Base-by-base conservation (phyloP, 1,139 yeast genomes). In the Yamadazyma kanchanaburiensis region DNA sequence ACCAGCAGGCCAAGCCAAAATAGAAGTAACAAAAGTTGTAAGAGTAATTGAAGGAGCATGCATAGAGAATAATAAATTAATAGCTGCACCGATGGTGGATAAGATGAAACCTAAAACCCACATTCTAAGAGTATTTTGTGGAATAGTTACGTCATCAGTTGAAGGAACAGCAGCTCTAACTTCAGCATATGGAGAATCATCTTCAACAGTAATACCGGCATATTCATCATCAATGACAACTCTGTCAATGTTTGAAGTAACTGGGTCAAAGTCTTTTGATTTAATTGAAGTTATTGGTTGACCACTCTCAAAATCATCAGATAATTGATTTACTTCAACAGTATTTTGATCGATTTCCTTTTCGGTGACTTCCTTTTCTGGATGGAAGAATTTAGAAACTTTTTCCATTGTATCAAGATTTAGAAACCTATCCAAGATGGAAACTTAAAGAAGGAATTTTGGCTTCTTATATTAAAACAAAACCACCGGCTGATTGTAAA, bases 131-230 rank as follows among this genome's bases (percentile, higher is more conserved):
- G 86, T 79, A 45, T 72, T 74, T 46, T 77, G 83, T 1, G 78
- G 80, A 20, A 76, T 44, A 1, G 59, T 38, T 2, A 68, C 62
- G 48, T 78, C 80, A 48, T 79, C 86, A 15, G 64, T 57, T 21
- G 78, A 69, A 3, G 84, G 82, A 22, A 80, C 84, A 4, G 84
- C 70, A 5, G 84, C 83, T 47, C 86, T 66, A 24, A 80, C 87
- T 49, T 80, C 86, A 0, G 84, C 77, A 21, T 34, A 34, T 19
- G 48, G 75, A 77, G 9, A 75, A 46, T 79, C 80, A 44, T 74
- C 70, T 45, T 64, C 70, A 20, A 64, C 68, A 12, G 44, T 43
- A 22, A 62, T 45, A 37, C 64, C 68, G 28, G 77, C 65, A 45
- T 67, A 68, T 11, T 63, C 72, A 40, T 67, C 74, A 19, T 50